A percentile compares a stretch with the other conserved stretches of the same genome.
Conservation (phyloP, 768 basidiomycete genomes). For the Boletus sensibilis region DNA sequence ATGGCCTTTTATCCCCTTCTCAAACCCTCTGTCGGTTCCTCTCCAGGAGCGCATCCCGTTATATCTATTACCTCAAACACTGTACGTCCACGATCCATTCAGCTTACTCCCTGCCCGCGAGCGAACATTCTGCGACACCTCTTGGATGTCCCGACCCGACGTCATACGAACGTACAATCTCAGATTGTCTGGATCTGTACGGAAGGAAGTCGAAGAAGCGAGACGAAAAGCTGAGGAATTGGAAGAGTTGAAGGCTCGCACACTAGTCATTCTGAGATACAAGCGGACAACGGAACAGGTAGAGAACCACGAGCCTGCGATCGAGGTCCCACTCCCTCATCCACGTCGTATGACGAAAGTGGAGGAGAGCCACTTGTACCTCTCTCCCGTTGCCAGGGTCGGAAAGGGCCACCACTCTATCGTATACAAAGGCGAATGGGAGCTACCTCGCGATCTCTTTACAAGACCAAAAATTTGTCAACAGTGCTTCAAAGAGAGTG, state of each 20-base stretch:
- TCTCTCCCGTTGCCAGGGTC: slow-evolving; percentile 36
- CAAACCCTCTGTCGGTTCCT: slow-evolving; percentile 10
- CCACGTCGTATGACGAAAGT: slow-evolving; percentile 20
- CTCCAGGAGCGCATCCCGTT: slow-evolving; percentile 38
- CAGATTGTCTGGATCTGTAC: neutral
- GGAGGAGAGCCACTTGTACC: slow-evolving; percentile 49
- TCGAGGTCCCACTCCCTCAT: slow-evolving; percentile 33
- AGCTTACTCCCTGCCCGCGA: slow-evolving; percentile 27
- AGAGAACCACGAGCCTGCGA: slow-evolving; percentile 25
- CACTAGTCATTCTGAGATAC: slow-evolving; percentile 24
- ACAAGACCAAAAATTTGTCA: slow-evolving; percentile 37
- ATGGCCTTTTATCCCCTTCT: slow-evolving; percentile 45
- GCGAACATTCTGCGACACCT: neutral
- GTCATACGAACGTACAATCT: slow-evolving; percentile 34
- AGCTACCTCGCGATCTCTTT: slow-evolving; percentile 46
- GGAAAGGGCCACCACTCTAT: slow-evolving; percentile 54
- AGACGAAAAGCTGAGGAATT: slow-evolving; percentile 6
- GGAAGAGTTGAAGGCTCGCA: slow-evolving; percentile 11
- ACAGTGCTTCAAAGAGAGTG: slow-evolving; percentile 37
- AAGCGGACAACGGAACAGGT: slow-evolving; percentile 18
- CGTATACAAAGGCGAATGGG: slow-evolving; percentile 51
- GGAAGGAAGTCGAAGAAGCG: slow-evolving; percentile 1
- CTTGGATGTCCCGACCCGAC: slow-evolving; percentile 35
- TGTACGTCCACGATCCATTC: slow-evolving; percentile 47
- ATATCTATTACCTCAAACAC: slow-evolving; percentile 38